Evolutionary conservation across 768 basidiomycete genomes (phyloP).

Genomic region (Suillus spraguei): DNA sequence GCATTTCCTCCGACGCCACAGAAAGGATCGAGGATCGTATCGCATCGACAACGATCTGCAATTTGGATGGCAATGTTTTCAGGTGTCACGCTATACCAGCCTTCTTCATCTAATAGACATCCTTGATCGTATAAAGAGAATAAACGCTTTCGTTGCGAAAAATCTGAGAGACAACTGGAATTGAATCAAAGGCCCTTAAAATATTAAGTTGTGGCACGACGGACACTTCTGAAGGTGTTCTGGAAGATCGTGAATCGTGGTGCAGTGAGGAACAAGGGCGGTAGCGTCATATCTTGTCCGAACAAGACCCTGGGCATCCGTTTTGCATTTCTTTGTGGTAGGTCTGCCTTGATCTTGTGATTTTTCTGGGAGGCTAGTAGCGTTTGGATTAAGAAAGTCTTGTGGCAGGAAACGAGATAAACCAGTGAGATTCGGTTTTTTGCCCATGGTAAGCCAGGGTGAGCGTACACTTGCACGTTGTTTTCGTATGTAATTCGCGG

Average conservation of each 20-base stretch:
- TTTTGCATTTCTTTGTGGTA: constrained; percentile 25
- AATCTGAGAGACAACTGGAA: constrained; percentile 58
- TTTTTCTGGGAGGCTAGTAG: constrained; percentile 11
- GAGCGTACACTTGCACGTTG: too few relatives aligned
- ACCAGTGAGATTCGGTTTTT: constrained; percentile 43
- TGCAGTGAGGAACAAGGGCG: constrained; percentile 74
- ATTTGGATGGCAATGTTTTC: constrained; percentile 92
- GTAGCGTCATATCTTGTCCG: constrained; percentile 63
- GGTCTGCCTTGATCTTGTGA: constrained; percentile 5
- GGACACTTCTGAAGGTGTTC: constrained; percentile 81
- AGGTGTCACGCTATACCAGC: constrained; percentile 98
- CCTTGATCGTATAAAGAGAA: constrained; percentile 83
- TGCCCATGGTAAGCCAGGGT: constrained; percentile 34
- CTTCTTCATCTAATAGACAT: constrained; percentile 89
- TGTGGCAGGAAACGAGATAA: constrained; percentile 46
- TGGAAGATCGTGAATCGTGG: constrained; percentile 67
- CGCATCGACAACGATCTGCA: constrained; percentile 87
- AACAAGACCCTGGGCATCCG: constrained; percentile 31
- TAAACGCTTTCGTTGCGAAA: constrained; percentile 77
- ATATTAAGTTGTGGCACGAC: constrained; percentile 26
- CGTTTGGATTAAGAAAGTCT: constrained; percentile 32
- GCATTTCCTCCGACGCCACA: constrained; percentile 98
- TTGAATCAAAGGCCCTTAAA: neutral
- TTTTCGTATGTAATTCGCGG: constrained; percentile 10
- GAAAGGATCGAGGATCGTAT: constrained; percentile 88